phyloP scores from a whole-genome alignment of 2,329 filamentous ascomycete genomes.

The Fusarium praegraminearum region DNA sequence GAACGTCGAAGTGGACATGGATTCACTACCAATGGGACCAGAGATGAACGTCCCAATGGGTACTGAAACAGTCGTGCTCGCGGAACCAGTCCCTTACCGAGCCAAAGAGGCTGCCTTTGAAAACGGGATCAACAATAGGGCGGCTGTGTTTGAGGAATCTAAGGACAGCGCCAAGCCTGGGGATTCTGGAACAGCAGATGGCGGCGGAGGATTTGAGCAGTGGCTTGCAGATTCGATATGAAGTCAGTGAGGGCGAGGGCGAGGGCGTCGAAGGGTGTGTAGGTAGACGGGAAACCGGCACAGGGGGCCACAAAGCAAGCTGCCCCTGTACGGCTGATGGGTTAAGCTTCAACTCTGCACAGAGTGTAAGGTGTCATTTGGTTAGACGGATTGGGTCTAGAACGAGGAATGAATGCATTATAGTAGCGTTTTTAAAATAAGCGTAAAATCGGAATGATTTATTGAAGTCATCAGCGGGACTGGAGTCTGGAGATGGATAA shows the following conservation, averaged over 20 bases:
- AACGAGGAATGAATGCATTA: neutral
- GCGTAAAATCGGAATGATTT: conserved; percentile 8
- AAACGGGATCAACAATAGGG: neutral
- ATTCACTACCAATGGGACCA: conserved; percentile 86
- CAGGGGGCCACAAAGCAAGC: conserved; percentile 11
- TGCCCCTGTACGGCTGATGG: conserved; percentile 34
- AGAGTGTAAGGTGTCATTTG: conserved; percentile 15
- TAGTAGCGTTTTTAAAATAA: conserved; percentile 15
- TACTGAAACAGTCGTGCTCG: conserved; percentile 84
- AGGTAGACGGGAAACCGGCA: conserved; percentile 39
- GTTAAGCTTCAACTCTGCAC: conserved; percentile 24
- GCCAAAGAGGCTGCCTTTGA: conserved; percentile 28
- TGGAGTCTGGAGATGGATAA: neutral
- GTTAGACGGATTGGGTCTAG: conserved; percentile 21
- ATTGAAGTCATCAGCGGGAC: neutral
- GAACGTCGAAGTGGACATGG: conserved; percentile 82
- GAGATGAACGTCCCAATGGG: conserved; percentile 77
- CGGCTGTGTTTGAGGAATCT: conserved; percentile 17
- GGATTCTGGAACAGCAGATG: conserved; percentile 27
- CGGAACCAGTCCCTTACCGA: conserved; percentile 70
- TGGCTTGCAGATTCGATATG: conserved; percentile 42
- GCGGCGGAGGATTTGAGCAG: conserved; percentile 47
- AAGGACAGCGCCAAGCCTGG: conserved; percentile 18
- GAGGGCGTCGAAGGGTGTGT: neutral
- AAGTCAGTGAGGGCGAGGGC: conserved; percentile 7